phyloP scores from a whole-genome alignment of 1,139 yeast species.

The Blastobotrys aristatus region DNA sequence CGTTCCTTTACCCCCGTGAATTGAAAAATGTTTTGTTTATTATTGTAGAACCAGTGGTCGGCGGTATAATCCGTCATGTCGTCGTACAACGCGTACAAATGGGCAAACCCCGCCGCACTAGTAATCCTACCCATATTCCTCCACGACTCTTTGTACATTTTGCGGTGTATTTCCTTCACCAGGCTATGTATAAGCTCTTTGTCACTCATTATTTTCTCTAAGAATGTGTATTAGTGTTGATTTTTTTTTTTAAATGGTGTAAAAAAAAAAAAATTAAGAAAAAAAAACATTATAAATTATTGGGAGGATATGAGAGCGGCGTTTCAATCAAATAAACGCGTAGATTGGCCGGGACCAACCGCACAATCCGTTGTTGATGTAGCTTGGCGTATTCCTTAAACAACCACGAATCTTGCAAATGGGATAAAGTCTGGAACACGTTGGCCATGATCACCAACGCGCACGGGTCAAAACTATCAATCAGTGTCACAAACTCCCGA shows the following conservation, averaged over 20 bases:
- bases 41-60: conserved; percentile 11
- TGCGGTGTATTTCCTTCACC: not conserved
- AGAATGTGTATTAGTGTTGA: too few relatives aligned
- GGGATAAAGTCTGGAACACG: conserved; percentile 6
- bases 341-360: not conserved
- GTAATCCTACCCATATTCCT: not conserved
- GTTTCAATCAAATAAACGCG: conserved; percentile 1
- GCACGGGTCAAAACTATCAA: conserved; percentile 6
- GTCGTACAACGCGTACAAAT: conserved; percentile 5
- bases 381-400: conserved; percentile 2
- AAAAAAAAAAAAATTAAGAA: not conserved
- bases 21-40: conserved; percentile 4
- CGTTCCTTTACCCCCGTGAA: conserved; percentile 11
- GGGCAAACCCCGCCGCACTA: conserved; percentile 11
- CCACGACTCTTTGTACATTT: conserved; percentile 7
- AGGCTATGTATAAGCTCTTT: not conserved
- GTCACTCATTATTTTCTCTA: too few relatives aligned
- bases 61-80: not conserved
- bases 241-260: not conserved
- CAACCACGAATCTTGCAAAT: not conserved
- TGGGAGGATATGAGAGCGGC: not conserved
- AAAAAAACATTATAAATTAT: not conserved
- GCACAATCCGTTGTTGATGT: conserved; percentile 8
- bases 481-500: not conserved
- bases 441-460: conserved; percentile 10